Evolutionary conservation across 2,329 filamentous ascomycete genomes (phyloP), one percentile per base, ranked within the genome.

Genomic region (Xylaria polymorpha): DNA sequence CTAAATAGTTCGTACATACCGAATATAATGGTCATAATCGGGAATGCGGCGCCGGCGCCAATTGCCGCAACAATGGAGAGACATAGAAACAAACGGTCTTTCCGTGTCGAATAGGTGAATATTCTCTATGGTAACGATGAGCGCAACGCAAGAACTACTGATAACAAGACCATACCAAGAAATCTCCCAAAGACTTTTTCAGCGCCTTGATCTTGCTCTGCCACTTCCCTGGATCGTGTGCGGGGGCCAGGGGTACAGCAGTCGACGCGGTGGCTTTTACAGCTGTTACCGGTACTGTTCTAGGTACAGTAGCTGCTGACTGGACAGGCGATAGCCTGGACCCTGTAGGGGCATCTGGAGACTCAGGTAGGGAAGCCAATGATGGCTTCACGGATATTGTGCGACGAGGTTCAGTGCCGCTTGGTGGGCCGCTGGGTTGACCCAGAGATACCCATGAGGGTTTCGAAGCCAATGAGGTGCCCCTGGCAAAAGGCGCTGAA

Each of bases 1-100:
- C 3, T 8, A 5, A 12, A 18, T 12, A 12, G 4, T 5, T 53
- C 0, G 6, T 9, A 12, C 75, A 70, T 77, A 83, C 85, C 86
- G 74, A 88, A 88, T 15, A 88, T 80, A 9, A 89, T 83, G 58
- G 88, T 89, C 85, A 90, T 87, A 9, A 77, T 39, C n/a, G 77
- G 77, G 48, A 77, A 78, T 4, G 75, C 75, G 29, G 75, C 72
- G 1, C 77, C 77, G 1, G 77, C 72, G 1, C 75, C 76, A 53
- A 77, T 74, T 1, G 77, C 74, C 4, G 75, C 75, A 2, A 74
- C 41, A 1, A 75, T 48, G 0, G 77, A 73, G 18, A 71, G 65
- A 39, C 61, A 71, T 9, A 79, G 69, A 15, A 77, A 69, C 5
- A 76, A 7, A 8, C 72, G 74, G 59, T 77, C 77, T 12, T 61